Percentiles rank a stretch among this genome's conserved stretches.
These are phyloP conservation scores for Alternaria solani DNA, from an alignment of 2,329 filamentous ascomycete genomes.

Conservation along the genomic window DNA sequence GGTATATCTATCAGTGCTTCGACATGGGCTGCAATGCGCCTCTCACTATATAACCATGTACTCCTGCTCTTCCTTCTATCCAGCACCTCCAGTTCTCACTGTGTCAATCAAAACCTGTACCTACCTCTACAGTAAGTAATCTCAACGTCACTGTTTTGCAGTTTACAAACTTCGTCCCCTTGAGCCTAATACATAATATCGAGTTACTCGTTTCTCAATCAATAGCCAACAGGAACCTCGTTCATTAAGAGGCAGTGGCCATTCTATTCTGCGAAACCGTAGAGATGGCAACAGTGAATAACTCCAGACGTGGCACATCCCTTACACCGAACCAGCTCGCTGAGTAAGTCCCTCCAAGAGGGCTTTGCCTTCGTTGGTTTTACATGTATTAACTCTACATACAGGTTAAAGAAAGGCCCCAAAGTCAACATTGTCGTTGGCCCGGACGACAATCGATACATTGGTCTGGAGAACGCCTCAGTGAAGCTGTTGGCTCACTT, in stretches of 20 bases:
- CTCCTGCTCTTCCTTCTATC: background rate
- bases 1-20: background rate
- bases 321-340: conserved; percentile 3
- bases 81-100: background rate
- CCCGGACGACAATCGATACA: conserved; percentile 20
- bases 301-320: background rate
- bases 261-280: background rate
- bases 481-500: conserved; percentile 26
- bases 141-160: no score
- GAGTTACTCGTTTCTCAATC: background rate
- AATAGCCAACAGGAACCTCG: background rate
- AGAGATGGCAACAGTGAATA: background rate
- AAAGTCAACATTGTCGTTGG: conserved; percentile 28
- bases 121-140: background rate
- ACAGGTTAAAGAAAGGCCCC: conserved; percentile 25
- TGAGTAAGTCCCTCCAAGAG: background rate
- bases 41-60: background rate
- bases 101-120: background rate
- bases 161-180: background rate
- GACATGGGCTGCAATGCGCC: background rate
- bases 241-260: background rate
- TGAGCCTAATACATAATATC: background rate
- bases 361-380: no score
- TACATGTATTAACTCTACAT: background rate
- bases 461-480: conserved; percentile 30